phyloP scores from a whole-genome alignment of 441 rosid species.

The Gossypium armourianum region DNA sequence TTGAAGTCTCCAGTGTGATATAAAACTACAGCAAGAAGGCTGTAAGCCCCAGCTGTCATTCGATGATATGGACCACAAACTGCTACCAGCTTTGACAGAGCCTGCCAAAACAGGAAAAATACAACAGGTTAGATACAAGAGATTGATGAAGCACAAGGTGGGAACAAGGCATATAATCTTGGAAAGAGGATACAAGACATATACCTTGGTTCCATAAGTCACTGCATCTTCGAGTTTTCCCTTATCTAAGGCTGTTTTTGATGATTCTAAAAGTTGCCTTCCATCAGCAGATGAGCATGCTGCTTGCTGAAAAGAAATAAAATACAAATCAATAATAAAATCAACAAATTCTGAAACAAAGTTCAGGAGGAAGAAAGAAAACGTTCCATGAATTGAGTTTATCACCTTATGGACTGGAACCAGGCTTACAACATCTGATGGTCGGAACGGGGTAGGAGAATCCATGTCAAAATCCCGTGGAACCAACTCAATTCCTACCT shows the following conservation, averaged over 20 bases:
- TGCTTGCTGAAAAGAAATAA: slow-evolving; percentile 38
- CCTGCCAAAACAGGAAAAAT: slow-evolving; percentile 32
- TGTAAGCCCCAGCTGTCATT: slow-evolving; percentile 75
- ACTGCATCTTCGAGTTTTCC: slow-evolving; percentile 81
- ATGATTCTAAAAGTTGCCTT: slow-evolving; percentile 62
- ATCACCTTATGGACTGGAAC: slow-evolving; percentile 62
- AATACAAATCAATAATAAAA: slow-evolving; percentile 1
- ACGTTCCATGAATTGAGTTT: neutral
- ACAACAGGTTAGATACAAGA: slow-evolving; percentile 16
- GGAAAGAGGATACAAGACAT: slow-evolving; percentile 8
- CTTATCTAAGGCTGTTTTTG: slow-evolving; percentile 67
- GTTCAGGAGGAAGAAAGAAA: neutral
- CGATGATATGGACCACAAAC: slow-evolving; percentile 70
- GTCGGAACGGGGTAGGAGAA: slow-evolving; percentile 49
- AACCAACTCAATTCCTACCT: slow-evolving; percentile 65
- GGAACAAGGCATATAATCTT: neutral
- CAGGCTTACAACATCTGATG: slow-evolving; percentile 52
- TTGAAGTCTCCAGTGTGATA: slow-evolving; percentile 74
- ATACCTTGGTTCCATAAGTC: slow-evolving; percentile 59
- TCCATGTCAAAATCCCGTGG: slow-evolving; percentile 66
- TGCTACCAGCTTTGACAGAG: slow-evolving; percentile 63
- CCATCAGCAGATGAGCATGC: slow-evolving; percentile 76
- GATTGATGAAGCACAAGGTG: slow-evolving; percentile 11
- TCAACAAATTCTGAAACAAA: slow-evolving; percentile 13
- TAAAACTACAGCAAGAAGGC: slow-evolving; percentile 66